These are phyloP conservation scores for Magnusiomyces paraingens DNA, from an alignment of 1,139 yeast species.

Conservation along the genomic window DNA sequence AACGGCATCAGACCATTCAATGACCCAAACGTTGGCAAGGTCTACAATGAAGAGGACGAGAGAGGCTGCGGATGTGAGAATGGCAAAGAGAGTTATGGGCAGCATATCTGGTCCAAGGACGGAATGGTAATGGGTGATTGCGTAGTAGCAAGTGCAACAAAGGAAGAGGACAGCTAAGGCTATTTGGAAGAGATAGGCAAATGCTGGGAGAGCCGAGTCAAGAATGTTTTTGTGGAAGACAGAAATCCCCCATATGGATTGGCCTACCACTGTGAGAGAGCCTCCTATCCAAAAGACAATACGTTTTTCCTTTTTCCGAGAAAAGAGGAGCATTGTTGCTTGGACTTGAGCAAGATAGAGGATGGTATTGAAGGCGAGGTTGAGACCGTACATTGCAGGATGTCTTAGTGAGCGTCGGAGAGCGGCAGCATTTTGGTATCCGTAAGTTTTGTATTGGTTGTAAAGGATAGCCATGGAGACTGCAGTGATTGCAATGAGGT, in stretches of 20 bases:
- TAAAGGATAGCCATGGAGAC: conserved; percentile 43
- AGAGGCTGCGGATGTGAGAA: conserved; percentile 48
- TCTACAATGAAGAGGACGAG: conserved; percentile 72
- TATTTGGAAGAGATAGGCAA: conserved; percentile 69
- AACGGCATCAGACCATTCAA: conserved; percentile 64
- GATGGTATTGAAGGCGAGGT: conserved; percentile 52
- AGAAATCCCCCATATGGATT: conserved; percentile 64
- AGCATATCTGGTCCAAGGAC: conserved; percentile 46
- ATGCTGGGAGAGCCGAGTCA: conserved; percentile 64
- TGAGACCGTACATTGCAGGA: conserved; percentile 45
- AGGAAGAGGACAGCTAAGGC: conserved; percentile 70
- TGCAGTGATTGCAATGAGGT: conserved; percentile 46
- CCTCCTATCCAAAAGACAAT: conserved; percentile 59
- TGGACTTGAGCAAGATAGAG: conserved; percentile 72
- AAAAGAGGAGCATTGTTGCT: conserved; percentile 64
- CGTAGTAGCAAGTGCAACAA: conserved; percentile 55
- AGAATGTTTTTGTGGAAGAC: conserved; percentile 43
- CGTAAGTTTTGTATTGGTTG: conserved; percentile 39
- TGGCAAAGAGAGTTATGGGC: conserved; percentile 49
- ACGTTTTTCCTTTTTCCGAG: conserved; percentile 64
- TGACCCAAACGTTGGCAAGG: conserved; percentile 66
- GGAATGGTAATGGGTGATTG: conserved; percentile 46
- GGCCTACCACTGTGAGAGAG: conserved; percentile 49
- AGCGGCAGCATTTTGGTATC: conserved; percentile 50
- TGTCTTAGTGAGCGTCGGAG: conserved; percentile 43